phyloP scores from a whole-genome alignment of 2,329 filamentous ascomycete species.

The Aspergillus pseudoglaucus region DNA sequence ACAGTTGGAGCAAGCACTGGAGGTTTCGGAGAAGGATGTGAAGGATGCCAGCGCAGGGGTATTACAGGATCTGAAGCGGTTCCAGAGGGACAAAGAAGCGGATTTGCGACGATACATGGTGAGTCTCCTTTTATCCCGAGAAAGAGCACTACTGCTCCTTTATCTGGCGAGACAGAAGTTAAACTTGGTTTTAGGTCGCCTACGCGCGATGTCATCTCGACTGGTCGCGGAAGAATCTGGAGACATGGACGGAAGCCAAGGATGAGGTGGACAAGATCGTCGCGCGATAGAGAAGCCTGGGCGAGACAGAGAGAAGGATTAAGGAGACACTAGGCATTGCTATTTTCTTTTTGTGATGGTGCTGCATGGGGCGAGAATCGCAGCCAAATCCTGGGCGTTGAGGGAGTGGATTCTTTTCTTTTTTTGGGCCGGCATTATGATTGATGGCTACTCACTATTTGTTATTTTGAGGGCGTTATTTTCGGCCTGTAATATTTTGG shows the following conservation, averaged over 20 bases:
- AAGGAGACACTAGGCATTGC: no score
- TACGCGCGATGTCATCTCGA: conserved; percentile 91
- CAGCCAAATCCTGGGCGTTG: background rate
- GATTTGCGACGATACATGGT: conserved; percentile 95
- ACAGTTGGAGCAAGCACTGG: conserved; percentile 83
- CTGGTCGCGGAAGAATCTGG: conserved; percentile 86
- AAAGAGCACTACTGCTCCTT: background rate
- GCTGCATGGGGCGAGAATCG: background rate
- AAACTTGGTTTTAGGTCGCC: conserved; percentile 56
- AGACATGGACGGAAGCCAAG: conserved; percentile 87
- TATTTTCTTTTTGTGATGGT: background rate
- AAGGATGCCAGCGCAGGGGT: conserved; percentile 87
- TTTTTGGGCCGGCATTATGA: background rate
- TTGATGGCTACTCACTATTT: background rate
- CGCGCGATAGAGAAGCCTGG: conserved; percentile 20
- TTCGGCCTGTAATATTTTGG: background rate
- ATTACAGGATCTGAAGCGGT: conserved; percentile 80
- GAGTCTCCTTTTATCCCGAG: background rate
- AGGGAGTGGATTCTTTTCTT: background rate
- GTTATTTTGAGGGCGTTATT: background rate
- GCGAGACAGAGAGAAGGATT: no score
- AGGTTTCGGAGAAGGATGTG: conserved; percentile 84
- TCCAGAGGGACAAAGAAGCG: conserved; percentile 92
- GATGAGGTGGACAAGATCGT: conserved; percentile 83
- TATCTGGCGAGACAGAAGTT: background rate